These are phyloP conservation scores for Dunaliella primolecta DNA, from an alignment of 139 green algal genomes.

Conservation along the genomic window DNA sequence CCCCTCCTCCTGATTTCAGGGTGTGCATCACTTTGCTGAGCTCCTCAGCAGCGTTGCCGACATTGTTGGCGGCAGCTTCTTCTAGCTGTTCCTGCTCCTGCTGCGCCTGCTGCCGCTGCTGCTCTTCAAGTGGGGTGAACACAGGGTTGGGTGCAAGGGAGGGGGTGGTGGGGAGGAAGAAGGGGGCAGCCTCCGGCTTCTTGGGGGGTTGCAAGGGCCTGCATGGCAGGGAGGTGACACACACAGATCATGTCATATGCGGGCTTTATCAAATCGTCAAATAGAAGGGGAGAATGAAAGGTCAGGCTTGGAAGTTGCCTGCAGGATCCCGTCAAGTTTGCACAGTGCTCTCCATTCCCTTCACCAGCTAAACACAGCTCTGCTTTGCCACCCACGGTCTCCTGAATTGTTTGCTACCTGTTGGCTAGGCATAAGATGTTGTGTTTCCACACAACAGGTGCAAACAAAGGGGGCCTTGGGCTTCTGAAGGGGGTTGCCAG, in stretches of 20 bases:
- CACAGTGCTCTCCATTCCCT: no score
- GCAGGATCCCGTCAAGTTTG: no score
- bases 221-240: conserved; percentile 12
- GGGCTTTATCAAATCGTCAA: no score
- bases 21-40: conserved; percentile 15
- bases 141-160: conserved; percentile 49
- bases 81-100: background rate
- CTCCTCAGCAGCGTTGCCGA: background rate
- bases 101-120: conserved; percentile 1
- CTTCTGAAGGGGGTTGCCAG: no score
- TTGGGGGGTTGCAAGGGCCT: conserved; percentile 72
- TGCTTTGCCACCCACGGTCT: no score
- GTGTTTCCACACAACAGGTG: no score
- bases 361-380: no score
- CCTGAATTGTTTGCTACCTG: no score
- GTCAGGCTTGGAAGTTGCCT: no score
- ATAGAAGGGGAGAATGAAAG: no score
- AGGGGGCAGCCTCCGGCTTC: conserved; percentile 92
- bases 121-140: conserved; percentile 32
- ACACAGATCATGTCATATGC: background rate
- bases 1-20: background rate
- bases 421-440: no score
- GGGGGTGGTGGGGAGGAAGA: conserved; percentile 92
- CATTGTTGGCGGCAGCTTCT: background rate
- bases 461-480: no score